Base-by-base conservation (phyloP, 2,329 filamentous ascomycete genomes). In the Ophiostoma triangulosporum region DNA sequence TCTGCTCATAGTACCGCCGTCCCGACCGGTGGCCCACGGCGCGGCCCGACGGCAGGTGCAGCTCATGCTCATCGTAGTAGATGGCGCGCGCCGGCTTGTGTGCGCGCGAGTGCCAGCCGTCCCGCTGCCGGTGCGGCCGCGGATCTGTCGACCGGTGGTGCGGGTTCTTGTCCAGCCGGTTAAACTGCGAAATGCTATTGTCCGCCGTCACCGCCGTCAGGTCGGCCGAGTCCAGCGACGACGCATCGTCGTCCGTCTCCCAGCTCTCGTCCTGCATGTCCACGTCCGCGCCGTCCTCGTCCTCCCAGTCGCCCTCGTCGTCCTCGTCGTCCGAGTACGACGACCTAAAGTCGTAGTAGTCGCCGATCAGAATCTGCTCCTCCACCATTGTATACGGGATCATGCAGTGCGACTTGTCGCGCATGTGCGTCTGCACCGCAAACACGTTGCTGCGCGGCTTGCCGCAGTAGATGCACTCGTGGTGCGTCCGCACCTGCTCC, bases 301-400 rank as follows among this genome's bases (percentile, higher is more conserved):
- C 64, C 52, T 69, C 72, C 12, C 72, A 76, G 46, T 48, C 48
- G 8, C 50, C 55, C 12, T 48, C 79, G 1, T 81, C 76, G n/a
- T 59, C 31, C 35, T 80, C 86, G 11, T 76, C 80, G 62, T 97
- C 93, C 0, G 89, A 93, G 67, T 98, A 98, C 1, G 93, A 95
- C 69, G 86, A 87, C 59, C 87, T 80, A 76, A 98, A 98, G 65
- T 98, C 93, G 68, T 98, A 98, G 68, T 88, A 96, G 59, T 97
- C 88, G 54, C 93, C 93, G 63, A 98, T 88, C 54, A 94, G 88
- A 29, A 97, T 77, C 70, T 96, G 88, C 64, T 97, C 89, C 33
- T 86, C 84, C 64, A 96, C 88, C 0, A 83, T 84, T 51, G 84
- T 82, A 66, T 91, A 98, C 0, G 88, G 90, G 61, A 98, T 94